Evolutionary conservation across 257 asterid species (phyloP).

Genomic region (Solanum habrochaites): DNA sequence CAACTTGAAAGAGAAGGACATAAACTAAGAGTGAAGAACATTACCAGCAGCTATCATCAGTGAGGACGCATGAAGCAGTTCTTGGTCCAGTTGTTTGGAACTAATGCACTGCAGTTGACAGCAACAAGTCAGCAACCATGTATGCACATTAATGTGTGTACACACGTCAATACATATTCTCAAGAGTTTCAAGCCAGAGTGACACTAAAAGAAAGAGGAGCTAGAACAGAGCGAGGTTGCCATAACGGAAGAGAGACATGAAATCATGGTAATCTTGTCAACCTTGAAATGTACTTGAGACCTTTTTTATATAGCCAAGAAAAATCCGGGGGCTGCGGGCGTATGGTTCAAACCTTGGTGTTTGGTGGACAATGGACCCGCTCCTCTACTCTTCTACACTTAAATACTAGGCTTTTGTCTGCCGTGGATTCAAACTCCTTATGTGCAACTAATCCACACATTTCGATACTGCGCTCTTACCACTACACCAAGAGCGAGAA

Average conservation of each 20-base stretch:
- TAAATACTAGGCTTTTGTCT: not conserved
- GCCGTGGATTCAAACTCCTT: not conserved
- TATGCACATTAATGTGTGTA: not conserved
- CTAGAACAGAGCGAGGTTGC: not conserved
- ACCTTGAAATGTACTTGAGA: conserved; percentile 40
- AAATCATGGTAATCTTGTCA: not conserved
- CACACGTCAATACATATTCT: not conserved
- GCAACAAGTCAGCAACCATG: not conserved
- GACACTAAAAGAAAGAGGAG: not conserved
- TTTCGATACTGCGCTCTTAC: not conserved
- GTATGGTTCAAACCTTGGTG: not conserved
- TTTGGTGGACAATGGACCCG: not conserved
- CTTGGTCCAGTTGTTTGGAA: conserved; percentile 90
- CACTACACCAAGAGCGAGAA: not conserved
- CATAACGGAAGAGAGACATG: not conserved
- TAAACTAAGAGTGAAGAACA: not conserved
- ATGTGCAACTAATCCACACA: not conserved
- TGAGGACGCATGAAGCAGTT: conserved; percentile 96
- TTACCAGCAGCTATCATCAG: conserved; percentile 91
- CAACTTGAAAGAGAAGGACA: not conserved
- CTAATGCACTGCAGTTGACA: conserved; percentile 25
- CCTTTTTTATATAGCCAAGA: not conserved
- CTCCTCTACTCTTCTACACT: not conserved
- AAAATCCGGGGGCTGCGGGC: not conserved
- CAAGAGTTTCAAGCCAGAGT: not conserved